phyloP scores from a whole-genome alignment of 2,329 filamentous ascomycete species.

The Blumeria graminis region DNA sequence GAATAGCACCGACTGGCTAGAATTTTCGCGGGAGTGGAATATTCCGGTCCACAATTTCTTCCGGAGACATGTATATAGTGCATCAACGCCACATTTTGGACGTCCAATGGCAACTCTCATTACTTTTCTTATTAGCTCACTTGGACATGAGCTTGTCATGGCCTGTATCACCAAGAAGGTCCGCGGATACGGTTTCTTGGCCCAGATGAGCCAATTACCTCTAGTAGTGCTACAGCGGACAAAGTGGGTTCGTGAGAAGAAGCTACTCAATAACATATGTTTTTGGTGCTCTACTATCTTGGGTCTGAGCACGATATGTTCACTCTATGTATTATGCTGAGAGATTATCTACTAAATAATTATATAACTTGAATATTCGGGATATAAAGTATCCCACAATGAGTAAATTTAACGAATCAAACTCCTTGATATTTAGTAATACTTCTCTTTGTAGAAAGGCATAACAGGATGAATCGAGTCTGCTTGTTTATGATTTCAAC shows the following conservation, averaged over 20 bases:
- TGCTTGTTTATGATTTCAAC: too few species aligned
- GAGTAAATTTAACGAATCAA: too few species aligned
- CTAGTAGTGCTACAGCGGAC: conserved; percentile 82
- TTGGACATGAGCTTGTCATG: conserved; percentile 91
- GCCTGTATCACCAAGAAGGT: conserved; percentile 95
- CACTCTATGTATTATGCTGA: conserved; percentile 10
- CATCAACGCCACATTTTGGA: conserved; percentile 53
- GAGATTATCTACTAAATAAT: neutral
- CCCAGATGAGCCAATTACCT: conserved; percentile 91
- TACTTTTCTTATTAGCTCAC: conserved; percentile 72
- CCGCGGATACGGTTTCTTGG: conserved; percentile 74
- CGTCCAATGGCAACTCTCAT: conserved; percentile 58
- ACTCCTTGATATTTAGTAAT: too few species aligned
- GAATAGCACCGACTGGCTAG: conserved; percentile 73
- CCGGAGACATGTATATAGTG: conserved; percentile 77
- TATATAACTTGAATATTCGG: too few species aligned
- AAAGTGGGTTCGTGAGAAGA: conserved; percentile 45
- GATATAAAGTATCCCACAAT: too few species aligned
- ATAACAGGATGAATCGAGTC: too few species aligned
- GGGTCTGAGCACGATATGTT: conserved; percentile 39
- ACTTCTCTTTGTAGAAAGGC: too few species aligned
- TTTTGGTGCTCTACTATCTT: conserved; percentile 89
- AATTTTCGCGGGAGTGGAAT: conserved; percentile 93
- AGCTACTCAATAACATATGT: conserved; percentile 65
- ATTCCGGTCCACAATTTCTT: conserved; percentile 94